Evolutionary conservation across 495 filamentous ascomycete species (phyloP).

Genomic region (Pyrenula massariospora): DNA sequence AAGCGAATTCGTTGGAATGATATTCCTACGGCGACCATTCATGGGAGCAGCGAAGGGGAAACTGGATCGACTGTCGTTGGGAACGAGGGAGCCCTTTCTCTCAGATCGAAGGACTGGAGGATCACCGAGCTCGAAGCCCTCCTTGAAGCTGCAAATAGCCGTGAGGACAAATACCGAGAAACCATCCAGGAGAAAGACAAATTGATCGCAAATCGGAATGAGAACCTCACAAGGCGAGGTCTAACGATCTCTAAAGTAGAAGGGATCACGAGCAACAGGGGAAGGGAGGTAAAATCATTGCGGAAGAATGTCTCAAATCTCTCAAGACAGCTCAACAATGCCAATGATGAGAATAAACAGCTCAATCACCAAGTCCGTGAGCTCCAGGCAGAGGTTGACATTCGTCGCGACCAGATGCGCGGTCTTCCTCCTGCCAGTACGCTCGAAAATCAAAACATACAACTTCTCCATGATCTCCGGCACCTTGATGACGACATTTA

Average conservation of each 20-base stretch:
- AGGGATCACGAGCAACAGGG: neutral
- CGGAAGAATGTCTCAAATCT: too few species aligned
- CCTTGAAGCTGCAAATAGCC: neutral
- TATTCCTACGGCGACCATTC: neutral
- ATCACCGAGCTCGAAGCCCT: neutral
- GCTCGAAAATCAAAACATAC: neutral
- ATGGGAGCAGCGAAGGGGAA: neutral
- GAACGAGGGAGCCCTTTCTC: neutral
- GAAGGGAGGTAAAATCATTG: neutral
- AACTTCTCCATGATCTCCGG: neutral
- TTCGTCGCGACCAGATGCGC: neutral
- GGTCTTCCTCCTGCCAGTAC: neutral
- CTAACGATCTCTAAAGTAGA: neutral
- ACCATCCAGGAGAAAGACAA: neutral
- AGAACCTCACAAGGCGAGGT: too few species aligned
- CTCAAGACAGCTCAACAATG: neutral
- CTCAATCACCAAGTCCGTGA: neutral
- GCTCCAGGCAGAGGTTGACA: neutral
- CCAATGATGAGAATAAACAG: neutral
- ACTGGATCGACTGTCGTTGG: neutral
- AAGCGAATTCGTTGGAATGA: neutral
- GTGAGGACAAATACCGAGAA: neutral
- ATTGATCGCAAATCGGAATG: too few species aligned
- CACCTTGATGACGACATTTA: neutral
- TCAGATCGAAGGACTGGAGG: neutral